A percentile compares a stretch with the other conserved stretches of the same genome.
Evolutionary conservation across 148 eudicot genomes (phyloP).

Genomic region (Rhododendron ovatum): DNA sequence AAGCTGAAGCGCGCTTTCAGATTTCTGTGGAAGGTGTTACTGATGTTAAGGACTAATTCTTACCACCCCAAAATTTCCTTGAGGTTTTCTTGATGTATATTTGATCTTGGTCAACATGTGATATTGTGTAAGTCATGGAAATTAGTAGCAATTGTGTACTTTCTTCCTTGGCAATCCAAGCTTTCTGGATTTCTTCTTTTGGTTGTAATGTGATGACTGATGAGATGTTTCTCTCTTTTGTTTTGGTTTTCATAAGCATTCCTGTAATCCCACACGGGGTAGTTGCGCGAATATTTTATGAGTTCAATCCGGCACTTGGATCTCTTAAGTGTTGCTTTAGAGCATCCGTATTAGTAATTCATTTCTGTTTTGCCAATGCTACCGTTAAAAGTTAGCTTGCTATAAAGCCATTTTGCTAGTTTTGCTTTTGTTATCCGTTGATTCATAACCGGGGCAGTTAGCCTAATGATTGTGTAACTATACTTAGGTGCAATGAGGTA

Average conservation of each 20-base stretch:
- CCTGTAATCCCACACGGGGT: neutral
- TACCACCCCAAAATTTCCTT: neutral
- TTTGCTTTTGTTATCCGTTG: neutral
- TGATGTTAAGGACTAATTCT: slow-evolving; percentile 76
- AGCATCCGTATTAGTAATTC: neutral
- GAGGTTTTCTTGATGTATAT: neutral
- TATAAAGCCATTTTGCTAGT: neutral
- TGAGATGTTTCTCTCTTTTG: neutral
- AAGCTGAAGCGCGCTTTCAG: slow-evolving; percentile 95
- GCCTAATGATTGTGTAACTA: too few species aligned
- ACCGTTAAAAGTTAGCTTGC: neutral
- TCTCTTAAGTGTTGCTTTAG: neutral
- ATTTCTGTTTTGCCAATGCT: neutral
- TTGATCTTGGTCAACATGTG: neutral
- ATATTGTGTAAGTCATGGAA: slow-evolving; percentile 3
- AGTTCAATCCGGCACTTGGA: neutral
- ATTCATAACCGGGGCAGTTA: too few species aligned
- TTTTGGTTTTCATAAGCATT: too few species aligned
- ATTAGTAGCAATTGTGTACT: neutral
- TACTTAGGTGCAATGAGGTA: too few species aligned
- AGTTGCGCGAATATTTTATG: neutral
- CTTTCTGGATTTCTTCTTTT: neutral
- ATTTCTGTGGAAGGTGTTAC: slow-evolving; percentile 71
- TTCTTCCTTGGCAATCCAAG: neutral
- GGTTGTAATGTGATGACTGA: slow-evolving; percentile 3